Conservation (phyloP, 257 asterid genomes). For the Jacaranda copaia region DNA sequence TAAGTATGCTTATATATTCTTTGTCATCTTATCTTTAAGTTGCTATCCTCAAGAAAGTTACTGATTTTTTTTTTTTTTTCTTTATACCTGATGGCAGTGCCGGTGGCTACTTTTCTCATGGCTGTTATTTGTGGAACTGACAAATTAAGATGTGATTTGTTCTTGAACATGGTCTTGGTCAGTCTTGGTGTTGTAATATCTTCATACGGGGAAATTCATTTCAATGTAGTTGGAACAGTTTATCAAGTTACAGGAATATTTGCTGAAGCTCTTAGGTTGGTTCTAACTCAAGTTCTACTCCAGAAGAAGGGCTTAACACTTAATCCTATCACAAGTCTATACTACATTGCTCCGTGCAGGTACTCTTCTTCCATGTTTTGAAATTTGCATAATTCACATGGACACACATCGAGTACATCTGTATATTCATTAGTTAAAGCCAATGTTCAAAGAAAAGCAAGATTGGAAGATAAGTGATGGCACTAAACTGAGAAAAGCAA, state of each 20-base stretch:
- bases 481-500: neutral
- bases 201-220: slow-evolving; percentile 96
- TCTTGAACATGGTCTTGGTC: slow-evolving; percentile 91
- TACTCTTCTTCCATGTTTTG: slow-evolving; percentile 48
- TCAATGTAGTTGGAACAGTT: slow-evolving; percentile 92
- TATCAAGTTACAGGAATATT: slow-evolving; percentile 97
- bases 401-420: neutral
- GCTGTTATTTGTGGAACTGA: slow-evolving; percentile 96
- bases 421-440: neutral
- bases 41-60: slow-evolving; percentile 19
- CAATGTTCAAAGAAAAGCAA: neutral
- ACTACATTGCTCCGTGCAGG: slow-evolving; percentile 99
- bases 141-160: slow-evolving; percentile 84
- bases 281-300: slow-evolving; percentile 94
- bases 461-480: slow-evolving; percentile 2
- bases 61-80: slow-evolving; percentile 42
- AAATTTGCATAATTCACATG: slow-evolving; percentile 3
- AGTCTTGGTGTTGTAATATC: slow-evolving; percentile 95
- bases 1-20: slow-evolving; percentile 64
- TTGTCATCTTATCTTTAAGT: slow-evolving; percentile 21
- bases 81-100: slow-evolving; percentile 69
- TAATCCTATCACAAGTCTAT: slow-evolving; percentile 93
- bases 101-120: slow-evolving; percentile 95
- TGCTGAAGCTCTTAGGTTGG: slow-evolving; percentile 98
- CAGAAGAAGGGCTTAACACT: slow-evolving; percentile 94